Percentiles rank a stretch among this genome's conserved stretches.
These are phyloP conservation scores for Venturia effusa DNA, from an alignment of 2,329 filamentous ascomycete species.

Conservation along the genomic window DNA sequence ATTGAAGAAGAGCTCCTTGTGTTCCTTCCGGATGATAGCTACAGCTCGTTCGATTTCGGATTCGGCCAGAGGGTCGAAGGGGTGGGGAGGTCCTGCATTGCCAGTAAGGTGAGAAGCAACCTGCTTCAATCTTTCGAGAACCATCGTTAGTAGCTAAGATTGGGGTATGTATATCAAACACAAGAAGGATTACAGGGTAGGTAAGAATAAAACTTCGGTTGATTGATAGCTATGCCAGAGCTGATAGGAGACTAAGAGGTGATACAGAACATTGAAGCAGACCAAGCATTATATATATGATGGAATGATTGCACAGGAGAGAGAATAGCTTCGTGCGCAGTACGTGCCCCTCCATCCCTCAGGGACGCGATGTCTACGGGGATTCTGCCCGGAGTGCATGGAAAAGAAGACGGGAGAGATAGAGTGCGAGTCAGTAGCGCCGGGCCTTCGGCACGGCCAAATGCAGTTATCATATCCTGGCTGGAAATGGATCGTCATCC, in stretches of 20 bases:
- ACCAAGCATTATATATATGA: neutral
- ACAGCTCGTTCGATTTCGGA: slow-evolving; percentile 65
- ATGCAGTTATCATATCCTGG: neutral
- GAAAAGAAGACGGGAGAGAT: neutral
- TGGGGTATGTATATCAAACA: neutral
- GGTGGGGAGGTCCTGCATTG: slow-evolving; percentile 47
- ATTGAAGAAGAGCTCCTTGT: slow-evolving; percentile 71
- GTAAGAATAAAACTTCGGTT: neutral
- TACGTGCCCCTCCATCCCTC: neutral
- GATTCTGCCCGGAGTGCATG: neutral
- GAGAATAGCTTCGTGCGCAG: neutral
- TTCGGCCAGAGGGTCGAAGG: slow-evolving; percentile 65
- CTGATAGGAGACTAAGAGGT: neutral
- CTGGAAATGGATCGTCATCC: neutral
- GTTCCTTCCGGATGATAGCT: slow-evolving; percentile 54
- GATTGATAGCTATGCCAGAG: neutral
- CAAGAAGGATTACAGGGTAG: neutral
- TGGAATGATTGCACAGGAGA: neutral
- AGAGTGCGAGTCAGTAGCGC: neutral
- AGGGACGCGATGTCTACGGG: neutral
- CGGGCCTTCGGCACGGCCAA: neutral
- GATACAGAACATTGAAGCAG: neutral
- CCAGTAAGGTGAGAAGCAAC: slow-evolving; percentile 51
- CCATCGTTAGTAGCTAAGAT: slow-evolving; percentile 22
- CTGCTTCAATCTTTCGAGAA: slow-evolving; percentile 53